phyloP scores from a whole-genome alignment of 2,329 filamentous ascomycete genomes.

The Sporothrix euskadiensis region DNA sequence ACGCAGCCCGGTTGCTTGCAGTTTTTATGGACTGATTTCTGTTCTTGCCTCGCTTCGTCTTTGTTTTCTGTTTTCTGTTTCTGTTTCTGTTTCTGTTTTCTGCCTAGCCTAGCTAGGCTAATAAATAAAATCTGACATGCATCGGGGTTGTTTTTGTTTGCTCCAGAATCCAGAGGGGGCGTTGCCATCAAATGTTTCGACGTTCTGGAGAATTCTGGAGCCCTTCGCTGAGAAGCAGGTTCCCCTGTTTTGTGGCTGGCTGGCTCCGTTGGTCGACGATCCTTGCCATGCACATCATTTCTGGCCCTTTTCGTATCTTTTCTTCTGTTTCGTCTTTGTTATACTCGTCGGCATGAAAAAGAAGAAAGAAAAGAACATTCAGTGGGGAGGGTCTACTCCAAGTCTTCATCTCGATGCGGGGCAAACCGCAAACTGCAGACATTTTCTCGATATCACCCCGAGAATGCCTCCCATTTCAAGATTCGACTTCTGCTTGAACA shows the following conservation, averaged over 20 bases:
- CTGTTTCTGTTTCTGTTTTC: background rate
- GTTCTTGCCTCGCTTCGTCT: too few species aligned
- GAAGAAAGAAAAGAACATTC: too few species aligned
- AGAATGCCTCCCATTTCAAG: background rate
- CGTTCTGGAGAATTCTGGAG: slow-evolving; percentile 22
- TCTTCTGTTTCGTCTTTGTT: background rate
- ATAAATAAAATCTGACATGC: background rate
- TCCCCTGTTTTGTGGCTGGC: background rate
- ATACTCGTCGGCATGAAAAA: too few species aligned
- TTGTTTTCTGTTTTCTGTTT: background rate
- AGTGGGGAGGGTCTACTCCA: too few species aligned
- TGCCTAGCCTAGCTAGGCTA: background rate
- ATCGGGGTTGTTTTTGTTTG: background rate
- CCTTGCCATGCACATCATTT: background rate
- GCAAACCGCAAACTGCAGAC: background rate
- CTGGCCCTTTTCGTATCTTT: background rate
- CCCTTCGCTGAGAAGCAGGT: background rate
- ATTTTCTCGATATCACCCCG: background rate
- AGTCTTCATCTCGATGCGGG: background rate
- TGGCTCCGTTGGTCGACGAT: background rate
- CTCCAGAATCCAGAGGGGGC: background rate
- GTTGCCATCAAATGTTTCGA: background rate
- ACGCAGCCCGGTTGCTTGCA: background rate
- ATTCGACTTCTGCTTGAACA: background rate
- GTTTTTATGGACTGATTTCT: background rate